A percentile compares a stretch with the other conserved stretches of the same genome.
These are phyloP conservation scores for Mortierella sp. DNA, from an alignment of 371 early-diverging fungal genomes.

Conservation along the genomic window DNA sequence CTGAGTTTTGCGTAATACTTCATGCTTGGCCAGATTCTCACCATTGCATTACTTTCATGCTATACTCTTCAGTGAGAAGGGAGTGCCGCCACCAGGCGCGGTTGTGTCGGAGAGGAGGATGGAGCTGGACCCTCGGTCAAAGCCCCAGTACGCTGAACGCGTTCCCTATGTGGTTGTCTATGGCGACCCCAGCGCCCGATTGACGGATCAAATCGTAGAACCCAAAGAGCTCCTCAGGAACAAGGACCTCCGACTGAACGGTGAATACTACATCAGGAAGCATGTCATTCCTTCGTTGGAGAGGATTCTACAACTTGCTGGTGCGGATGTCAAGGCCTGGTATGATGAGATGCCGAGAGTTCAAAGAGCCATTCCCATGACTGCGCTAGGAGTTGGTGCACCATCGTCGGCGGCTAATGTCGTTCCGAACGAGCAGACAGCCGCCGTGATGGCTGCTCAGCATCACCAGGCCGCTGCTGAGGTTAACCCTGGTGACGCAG, in stretches of 20 bases:
- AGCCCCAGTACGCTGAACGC: constrained; percentile 90
- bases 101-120: constrained; percentile 75
- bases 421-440: constrained; percentile 15
- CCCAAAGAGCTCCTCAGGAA: constrained; percentile 76
- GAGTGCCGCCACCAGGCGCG: constrained; percentile 81
- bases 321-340: constrained; percentile 79
- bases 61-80: constrained; percentile 20
- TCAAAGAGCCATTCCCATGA: constrained; percentile 56
- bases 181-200: constrained; percentile 72
- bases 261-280: constrained; percentile 86
- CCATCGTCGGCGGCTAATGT: constrained; percentile 12
- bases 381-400: neutral
- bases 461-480: neutral
- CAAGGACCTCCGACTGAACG: constrained; percentile 75
- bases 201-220: constrained; percentile 79
- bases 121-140: constrained; percentile 76
- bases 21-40: neutral
- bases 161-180: constrained; percentile 90
- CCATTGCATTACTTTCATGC: neutral
- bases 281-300: constrained; percentile 87
- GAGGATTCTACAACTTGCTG: constrained; percentile 85
- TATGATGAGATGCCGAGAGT: constrained; percentile 74
- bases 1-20: neutral
- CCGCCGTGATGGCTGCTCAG: constrained; percentile 23
- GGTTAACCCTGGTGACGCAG: neutral